Percentiles rank a stretch among this genome's conserved stretches.
phyloP scores from a whole-genome alignment of 495 filamentous ascomycete species.

The Tuber borchii region DNA sequence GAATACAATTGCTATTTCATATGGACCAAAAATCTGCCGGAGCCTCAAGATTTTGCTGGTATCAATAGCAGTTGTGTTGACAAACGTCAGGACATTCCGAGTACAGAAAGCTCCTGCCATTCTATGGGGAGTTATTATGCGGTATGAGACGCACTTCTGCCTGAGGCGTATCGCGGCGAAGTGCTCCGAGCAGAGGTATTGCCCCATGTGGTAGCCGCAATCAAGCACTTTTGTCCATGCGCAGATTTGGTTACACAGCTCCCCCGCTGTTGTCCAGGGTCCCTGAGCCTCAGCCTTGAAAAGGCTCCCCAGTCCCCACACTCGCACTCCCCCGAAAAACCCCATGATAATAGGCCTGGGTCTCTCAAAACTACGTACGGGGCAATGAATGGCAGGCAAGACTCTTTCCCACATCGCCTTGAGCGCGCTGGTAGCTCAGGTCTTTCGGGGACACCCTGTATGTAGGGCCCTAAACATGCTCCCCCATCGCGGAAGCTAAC shows the following conservation, averaged over 20 bases:
- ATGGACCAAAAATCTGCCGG: no score
- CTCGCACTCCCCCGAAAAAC: not conserved
- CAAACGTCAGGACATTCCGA: no score
- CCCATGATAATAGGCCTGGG: not conserved
- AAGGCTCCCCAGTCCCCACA: not conserved
- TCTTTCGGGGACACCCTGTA: not conserved
- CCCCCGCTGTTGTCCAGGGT: not conserved
- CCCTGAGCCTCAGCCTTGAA: not conserved
- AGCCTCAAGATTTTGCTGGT: no score
- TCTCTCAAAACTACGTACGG: not conserved
- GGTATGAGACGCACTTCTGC: no score
- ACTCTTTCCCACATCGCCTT: not conserved
- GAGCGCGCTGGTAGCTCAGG: not conserved
- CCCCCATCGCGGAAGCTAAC: not conserved
- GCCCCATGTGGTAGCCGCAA: not conserved
- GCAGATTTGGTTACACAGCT: not conserved
- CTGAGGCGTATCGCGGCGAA: no score
- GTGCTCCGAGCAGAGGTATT: no score
- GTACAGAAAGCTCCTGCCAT: no score
- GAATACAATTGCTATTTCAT: no score
- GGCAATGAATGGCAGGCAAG: not conserved
- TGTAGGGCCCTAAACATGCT: not conserved
- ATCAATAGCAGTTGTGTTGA: no score
- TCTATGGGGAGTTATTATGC: no score
- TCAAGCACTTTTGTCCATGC: not conserved